Conservation (phyloP, 192 early-diverging fungal species). For the Geranomyces variabilis region DNA sequence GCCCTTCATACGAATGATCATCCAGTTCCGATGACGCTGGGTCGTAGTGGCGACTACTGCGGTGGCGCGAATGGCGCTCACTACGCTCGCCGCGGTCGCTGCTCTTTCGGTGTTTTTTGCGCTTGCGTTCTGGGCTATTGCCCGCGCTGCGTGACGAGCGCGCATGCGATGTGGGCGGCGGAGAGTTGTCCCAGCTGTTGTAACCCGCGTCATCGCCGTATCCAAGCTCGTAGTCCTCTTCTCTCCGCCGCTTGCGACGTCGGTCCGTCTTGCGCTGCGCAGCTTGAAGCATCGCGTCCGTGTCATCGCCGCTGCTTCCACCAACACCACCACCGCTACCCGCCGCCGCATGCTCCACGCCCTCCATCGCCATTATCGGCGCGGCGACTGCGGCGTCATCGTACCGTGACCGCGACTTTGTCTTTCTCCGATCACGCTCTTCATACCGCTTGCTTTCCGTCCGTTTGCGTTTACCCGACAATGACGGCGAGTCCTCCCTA, state of each 20-base stretch:
- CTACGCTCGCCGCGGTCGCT: background rate
- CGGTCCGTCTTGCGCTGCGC: conserved; percentile 23
- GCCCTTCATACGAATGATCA: no score
- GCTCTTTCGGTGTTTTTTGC: conserved; percentile 28
- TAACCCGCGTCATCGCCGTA: background rate
- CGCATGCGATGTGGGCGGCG: background rate
- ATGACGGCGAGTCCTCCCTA: background rate
- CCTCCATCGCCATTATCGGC: background rate
- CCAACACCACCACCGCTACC: background rate
- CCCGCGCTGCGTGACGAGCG: conserved; percentile 7
- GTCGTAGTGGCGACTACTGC: background rate
- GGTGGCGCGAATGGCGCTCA: conserved; percentile 8
- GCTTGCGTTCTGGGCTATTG: conserved; percentile 28
- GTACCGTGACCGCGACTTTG: no score
- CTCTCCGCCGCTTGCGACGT: conserved; percentile 21
- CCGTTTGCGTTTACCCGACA: conserved; percentile 6
- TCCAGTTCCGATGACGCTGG: background rate
- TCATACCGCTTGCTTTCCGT: conserved; percentile 22
- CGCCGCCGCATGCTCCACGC: background rate
- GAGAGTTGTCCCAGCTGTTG: background rate
- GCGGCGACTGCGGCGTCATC: no score
- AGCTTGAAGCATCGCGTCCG: conserved; percentile 41
- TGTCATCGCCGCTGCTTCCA: conserved; percentile 41
- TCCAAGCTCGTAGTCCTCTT: conserved; percentile 23
- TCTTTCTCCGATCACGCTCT: background rate